phyloP scores from a whole-genome alignment of 768 basidiomycete species.

The Dictyophora rubrovolvata region DNA sequence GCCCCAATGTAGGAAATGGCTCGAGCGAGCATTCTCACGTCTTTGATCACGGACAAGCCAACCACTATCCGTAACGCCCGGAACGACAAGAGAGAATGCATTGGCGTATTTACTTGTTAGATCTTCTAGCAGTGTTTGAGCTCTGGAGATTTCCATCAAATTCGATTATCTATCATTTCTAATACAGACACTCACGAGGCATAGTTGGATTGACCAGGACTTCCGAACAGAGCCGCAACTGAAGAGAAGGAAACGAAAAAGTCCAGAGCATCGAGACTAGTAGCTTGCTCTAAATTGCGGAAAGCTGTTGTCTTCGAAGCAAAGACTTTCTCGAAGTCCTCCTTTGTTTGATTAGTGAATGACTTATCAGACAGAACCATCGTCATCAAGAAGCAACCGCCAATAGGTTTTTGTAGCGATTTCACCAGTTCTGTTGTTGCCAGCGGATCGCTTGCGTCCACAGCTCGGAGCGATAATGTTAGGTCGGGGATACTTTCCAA shows the following conservation, averaged over 20 bases:
- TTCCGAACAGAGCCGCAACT: constrained; percentile 24
- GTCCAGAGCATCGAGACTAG: constrained; percentile 22
- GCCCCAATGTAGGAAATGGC: constrained; percentile 10
- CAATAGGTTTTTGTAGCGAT: constrained; percentile 17
- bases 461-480: constrained; percentile 21
- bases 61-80: constrained; percentile 22
- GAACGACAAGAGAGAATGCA: constrained; percentile 25
- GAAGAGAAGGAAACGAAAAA: constrained; percentile 28
- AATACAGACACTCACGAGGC: constrained; percentile 17
- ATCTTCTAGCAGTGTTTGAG: constrained; percentile 24
- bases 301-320: constrained; percentile 22
- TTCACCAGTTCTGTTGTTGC: constrained; percentile 17
- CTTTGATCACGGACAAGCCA: constrained; percentile 10
- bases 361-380: constrained; percentile 23
- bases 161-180: not conserved
- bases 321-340: constrained; percentile 21
- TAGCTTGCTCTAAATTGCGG: constrained; percentile 17
- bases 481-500: constrained; percentile 22
- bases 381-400: constrained; percentile 25
- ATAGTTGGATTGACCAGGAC: constrained; percentile 30
- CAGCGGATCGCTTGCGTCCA: constrained; percentile 20
- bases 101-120: constrained; percentile 18
- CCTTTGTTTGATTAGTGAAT: constrained; percentile 22
- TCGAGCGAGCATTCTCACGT: constrained; percentile 2
- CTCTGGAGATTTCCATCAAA: constrained; percentile 14